Conservation (phyloP, 768 basidiomycete genomes). For the Kwoniella dendrophila region DNA sequence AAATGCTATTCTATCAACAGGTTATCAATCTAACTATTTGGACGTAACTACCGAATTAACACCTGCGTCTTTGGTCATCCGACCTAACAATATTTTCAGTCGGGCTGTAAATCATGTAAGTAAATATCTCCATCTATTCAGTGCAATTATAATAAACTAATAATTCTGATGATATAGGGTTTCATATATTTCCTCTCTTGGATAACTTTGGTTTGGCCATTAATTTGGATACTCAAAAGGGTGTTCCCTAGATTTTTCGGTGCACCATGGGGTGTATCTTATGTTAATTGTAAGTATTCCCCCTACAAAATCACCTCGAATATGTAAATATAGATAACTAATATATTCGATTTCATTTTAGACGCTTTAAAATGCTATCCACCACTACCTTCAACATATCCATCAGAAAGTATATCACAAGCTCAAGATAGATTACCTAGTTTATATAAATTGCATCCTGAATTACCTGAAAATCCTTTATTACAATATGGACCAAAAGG, state of each 20-base stretch:
- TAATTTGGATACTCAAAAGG: slow-evolving; percentile 75
- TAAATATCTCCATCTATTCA: not conserved
- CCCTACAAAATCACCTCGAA: not conserved
- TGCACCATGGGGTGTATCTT: slow-evolving; percentile 22
- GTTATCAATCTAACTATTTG: slow-evolving; percentile 51
- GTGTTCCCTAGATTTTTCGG: slow-evolving; percentile 7
- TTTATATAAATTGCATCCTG: slow-evolving; percentile 36
- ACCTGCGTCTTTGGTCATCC: slow-evolving; percentile 64
- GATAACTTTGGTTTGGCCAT: slow-evolving; percentile 72
- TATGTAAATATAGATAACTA: not conserved
- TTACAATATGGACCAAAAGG: slow-evolving; percentile 51
- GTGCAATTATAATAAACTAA: not conserved
- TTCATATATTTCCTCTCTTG: slow-evolving; percentile 73
- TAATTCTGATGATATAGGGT: slow-evolving; percentile 60
- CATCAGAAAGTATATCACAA: slow-evolving; percentile 22
- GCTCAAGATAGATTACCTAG: slow-evolving; percentile 32
- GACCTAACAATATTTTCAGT: slow-evolving; percentile 66
- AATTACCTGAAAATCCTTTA: slow-evolving; percentile 24
- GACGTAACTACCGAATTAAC: slow-evolving; percentile 62
- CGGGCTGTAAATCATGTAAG: slow-evolving; percentile 33
- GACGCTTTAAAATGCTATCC: slow-evolving; percentile 43
- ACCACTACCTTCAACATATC: slow-evolving; percentile 40
- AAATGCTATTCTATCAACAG: slow-evolving; percentile 37
- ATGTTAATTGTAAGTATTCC: slow-evolving; percentile 23
- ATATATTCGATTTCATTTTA: slow-evolving; percentile 3